phyloP scores from a whole-genome alignment of 2,329 filamentous ascomycete species.

The Aspergillus persii region DNA sequence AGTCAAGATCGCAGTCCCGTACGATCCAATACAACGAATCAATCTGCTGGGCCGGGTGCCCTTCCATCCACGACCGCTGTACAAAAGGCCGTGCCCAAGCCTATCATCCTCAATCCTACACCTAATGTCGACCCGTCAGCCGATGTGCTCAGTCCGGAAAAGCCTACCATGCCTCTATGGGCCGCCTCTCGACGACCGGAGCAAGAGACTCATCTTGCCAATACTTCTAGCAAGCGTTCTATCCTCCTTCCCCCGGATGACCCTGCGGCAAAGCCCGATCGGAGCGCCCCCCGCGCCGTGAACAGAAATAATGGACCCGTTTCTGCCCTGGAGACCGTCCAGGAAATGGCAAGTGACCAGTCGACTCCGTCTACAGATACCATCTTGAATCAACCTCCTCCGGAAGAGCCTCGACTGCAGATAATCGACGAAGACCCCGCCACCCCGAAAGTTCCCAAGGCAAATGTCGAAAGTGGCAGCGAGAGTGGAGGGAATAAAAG shows the following conservation, averaged over 20 bases:
- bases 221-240: slow-evolving; percentile 38
- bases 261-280: slow-evolving; percentile 35
- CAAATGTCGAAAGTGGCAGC: slow-evolving; percentile 58
- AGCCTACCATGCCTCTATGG: slow-evolving; percentile 49
- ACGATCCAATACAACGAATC: slow-evolving; percentile 46
- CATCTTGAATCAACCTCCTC: slow-evolving; percentile 40
- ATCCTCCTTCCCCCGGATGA: slow-evolving; percentile 26
- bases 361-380: slow-evolving; percentile 59
- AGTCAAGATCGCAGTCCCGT: slow-evolving; percentile 66
- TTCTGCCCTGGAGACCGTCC: slow-evolving; percentile 79
- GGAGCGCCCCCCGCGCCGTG: slow-evolving; percentile 48
- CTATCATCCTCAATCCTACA: slow-evolving; percentile 59
- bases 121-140: slow-evolving; percentile 59
- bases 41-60: slow-evolving; percentile 28
- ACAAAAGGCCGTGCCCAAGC: slow-evolving; percentile 68
- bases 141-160: slow-evolving; percentile 64
- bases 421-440: slow-evolving; percentile 35
- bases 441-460: slow-evolving; percentile 44
- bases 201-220: slow-evolving; percentile 31
- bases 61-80: slow-evolving; percentile 62
- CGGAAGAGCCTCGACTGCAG: slow-evolving; percentile 35
- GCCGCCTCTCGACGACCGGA: slow-evolving; percentile 30
- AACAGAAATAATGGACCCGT: slow-evolving; percentile 59
- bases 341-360: slow-evolving; percentile 75
- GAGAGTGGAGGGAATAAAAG: slow-evolving; percentile 49